These are phyloP conservation scores for Neurospora sublineolata DNA, from an alignment of 495 filamentous ascomycete species.

Conservation along the genomic window DNA sequence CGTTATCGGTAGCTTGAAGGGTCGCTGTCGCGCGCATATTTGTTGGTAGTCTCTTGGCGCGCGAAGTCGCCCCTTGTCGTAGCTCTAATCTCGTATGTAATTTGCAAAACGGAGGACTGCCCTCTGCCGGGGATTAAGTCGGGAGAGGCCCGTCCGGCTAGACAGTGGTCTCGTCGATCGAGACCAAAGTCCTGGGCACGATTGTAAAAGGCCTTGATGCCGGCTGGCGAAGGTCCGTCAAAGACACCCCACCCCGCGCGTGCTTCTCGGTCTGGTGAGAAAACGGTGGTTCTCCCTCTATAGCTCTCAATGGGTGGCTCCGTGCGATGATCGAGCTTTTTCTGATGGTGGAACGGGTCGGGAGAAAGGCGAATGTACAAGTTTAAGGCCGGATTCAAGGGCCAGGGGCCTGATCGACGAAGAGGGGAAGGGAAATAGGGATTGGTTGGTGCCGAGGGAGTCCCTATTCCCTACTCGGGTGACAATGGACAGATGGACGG, in stretches of 20 bases:
- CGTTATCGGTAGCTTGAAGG: conserved; percentile 1
- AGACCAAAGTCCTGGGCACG: conserved; percentile 46
- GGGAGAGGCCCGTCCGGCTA: conserved; percentile 15
- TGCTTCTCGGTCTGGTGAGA: background rate
- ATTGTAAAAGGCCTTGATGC: conserved; percentile 44
- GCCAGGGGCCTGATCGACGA: background rate
- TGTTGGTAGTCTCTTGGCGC: background rate
- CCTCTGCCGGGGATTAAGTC: background rate
- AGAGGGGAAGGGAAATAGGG: background rate
- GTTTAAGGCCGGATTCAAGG: background rate
- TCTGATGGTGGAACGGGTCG: background rate
- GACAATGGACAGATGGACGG: conserved; percentile 15
- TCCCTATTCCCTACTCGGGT: conserved; percentile 9
- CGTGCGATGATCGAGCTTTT: background rate
- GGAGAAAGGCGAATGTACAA: background rate
- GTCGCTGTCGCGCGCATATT: background rate
- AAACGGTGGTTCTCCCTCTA: background rate
- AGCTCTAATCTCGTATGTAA: background rate
- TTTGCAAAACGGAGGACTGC: background rate
- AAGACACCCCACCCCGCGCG: conserved; percentile 23
- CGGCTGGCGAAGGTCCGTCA: conserved; percentile 52
- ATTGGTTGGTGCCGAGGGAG: conserved; percentile 1
- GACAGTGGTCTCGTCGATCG: conserved; percentile 35
- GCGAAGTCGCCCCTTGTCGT: background rate
- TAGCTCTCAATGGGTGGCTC: background rate